These are phyloP conservation scores for Terana coerulea DNA, from an alignment of 768 basidiomycete genomes.

Conservation along the genomic window DNA sequence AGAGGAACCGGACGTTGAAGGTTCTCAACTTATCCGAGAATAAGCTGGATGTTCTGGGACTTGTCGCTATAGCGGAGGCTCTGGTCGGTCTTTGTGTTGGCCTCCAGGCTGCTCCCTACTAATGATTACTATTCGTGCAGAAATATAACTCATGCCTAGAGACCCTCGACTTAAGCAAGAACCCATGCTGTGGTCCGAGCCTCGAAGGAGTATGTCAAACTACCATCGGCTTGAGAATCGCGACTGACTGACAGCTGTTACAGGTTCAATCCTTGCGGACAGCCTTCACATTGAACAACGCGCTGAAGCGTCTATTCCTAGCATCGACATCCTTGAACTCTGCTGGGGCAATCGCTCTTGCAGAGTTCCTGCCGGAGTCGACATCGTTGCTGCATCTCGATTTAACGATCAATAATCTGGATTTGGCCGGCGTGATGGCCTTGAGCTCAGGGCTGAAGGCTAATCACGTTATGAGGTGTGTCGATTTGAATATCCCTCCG, in stretches of 20 bases:
- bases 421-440: constrained; percentile 91
- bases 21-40: constrained; percentile 94
- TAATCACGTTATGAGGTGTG: constrained; percentile 84
- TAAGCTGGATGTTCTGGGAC: constrained; percentile 78
- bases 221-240: not conserved
- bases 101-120: too few species aligned
- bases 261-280: constrained; percentile 87
- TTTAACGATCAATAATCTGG: constrained; percentile 77
- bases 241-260: not conserved
- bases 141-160: constrained; percentile 95
- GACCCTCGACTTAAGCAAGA: constrained; percentile 89
- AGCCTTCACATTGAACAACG: constrained; percentile 87
- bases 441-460: constrained; percentile 80
- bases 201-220: constrained; percentile 73
- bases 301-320: constrained; percentile 89
- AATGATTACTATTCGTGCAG: constrained; percentile 31
- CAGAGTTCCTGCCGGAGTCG: constrained; percentile 94
- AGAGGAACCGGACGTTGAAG: constrained; percentile 92
- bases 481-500: constrained; percentile 90
- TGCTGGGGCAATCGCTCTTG: constrained; percentile 87
- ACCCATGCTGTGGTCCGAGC: constrained; percentile 87
- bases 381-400: constrained; percentile 87
- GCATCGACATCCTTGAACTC: constrained; percentile 78
- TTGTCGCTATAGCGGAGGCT: constrained; percentile 83
- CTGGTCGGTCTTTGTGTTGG: constrained; percentile 63